phyloP scores from a whole-genome alignment of 2,329 filamentous ascomycete species.

The Hymenoscyphus repandus region DNA sequence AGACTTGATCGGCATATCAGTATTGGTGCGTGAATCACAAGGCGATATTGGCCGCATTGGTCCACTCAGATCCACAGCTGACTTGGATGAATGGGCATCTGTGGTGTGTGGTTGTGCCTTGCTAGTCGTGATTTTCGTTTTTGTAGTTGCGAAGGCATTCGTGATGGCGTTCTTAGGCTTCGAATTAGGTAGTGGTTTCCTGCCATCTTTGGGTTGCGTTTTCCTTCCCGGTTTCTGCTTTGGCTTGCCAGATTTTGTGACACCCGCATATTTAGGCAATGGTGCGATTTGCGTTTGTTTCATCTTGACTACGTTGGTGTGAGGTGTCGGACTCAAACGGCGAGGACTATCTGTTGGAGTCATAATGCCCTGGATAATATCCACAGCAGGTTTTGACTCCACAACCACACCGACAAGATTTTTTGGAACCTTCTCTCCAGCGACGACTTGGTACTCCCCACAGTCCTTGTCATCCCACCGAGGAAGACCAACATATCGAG shows the following conservation, averaged over 20 bases:
- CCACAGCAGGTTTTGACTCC: slow-evolving; percentile 32
- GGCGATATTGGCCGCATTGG: slow-evolving; percentile 17
- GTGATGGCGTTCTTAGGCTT: slow-evolving; percentile 26
- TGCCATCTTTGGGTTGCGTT: slow-evolving; percentile 14
- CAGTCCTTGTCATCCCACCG: slow-evolving; percentile 53
- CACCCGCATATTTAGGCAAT: slow-evolving; percentile 7
- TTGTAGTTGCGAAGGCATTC: slow-evolving; percentile 24
- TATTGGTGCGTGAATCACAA: slow-evolving; percentile 24
- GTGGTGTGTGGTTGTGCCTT: slow-evolving; percentile 3
- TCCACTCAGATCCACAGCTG: slow-evolving; percentile 11
- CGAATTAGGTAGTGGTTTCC: slow-evolving; percentile 20
- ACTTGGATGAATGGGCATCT: slow-evolving; percentile 15
- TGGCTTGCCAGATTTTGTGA: slow-evolving; percentile 12
- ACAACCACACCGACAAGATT: slow-evolving; percentile 41
- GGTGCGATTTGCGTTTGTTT: slow-evolving; percentile 44
- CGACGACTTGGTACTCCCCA: slow-evolving; percentile 43
- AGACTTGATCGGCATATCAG: slow-evolving; percentile 5
- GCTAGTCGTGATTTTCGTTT: slow-evolving; percentile 14
- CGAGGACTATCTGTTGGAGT: slow-evolving; percentile 54
- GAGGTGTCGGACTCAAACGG: slow-evolving; percentile 34
- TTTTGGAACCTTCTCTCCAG: slow-evolving; percentile 36
- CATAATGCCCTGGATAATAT: slow-evolving; percentile 46
- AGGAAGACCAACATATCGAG: slow-evolving; percentile 61
- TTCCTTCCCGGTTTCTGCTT: slow-evolving; percentile 27
- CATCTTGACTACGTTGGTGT: slow-evolving; percentile 29